phyloP scores from a whole-genome alignment of 1,139 yeast species.

The Fermentozyma sake region DNA sequence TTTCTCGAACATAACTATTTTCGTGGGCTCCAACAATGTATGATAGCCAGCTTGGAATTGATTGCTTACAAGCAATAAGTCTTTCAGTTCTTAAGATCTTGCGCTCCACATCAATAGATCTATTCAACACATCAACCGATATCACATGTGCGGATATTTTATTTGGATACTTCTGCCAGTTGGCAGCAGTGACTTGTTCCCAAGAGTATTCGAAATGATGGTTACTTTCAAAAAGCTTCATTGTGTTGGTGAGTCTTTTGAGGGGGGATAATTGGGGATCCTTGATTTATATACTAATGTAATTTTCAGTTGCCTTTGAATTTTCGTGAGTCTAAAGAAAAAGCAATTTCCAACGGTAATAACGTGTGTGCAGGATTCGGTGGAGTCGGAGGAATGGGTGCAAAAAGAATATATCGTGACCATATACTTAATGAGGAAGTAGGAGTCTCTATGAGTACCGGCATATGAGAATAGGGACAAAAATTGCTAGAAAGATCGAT shows the following conservation, averaged over 20 bases:
- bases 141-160: slow-evolving; percentile 91
- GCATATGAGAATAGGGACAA: no score
- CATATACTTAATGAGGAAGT: no score
- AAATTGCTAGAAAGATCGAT: no score
- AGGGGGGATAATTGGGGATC: neutral
- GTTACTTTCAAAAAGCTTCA: slow-evolving; percentile 73
- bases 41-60: slow-evolving; percentile 80
- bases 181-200: slow-evolving; percentile 94
- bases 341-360: no score
- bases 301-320: neutral
- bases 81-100: slow-evolving; percentile 75
- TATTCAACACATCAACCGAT: slow-evolving; percentile 80
- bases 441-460: no score
- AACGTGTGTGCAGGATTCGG: no score
- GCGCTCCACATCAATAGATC: slow-evolving; percentile 57
- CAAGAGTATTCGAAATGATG: slow-evolving; percentile 79
- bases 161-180: slow-evolving; percentile 96
- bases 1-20: slow-evolving; percentile 80
- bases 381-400: no score
- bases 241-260: slow-evolving; percentile 16
- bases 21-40: slow-evolving; percentile 71
- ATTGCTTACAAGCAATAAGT: slow-evolving; percentile 82
- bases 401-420: no score
- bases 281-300: neutral
- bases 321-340: no score